Evolutionary conservation across 208 protist species (phyloP), one percentile per base, ranked within the genome.

Genomic region (Acanthamoeba culbertsoni): DNA sequence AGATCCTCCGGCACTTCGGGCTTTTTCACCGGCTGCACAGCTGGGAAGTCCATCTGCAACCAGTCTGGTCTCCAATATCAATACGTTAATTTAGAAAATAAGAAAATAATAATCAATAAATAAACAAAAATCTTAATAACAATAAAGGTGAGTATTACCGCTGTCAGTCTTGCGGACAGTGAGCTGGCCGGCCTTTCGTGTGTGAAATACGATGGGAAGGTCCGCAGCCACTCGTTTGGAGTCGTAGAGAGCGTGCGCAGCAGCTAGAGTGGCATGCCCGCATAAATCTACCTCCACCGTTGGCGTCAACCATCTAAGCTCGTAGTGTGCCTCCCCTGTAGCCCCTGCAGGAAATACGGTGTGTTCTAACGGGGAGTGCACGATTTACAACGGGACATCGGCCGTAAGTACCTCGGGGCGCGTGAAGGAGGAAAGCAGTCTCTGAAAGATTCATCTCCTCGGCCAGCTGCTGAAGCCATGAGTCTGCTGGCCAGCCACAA

Each of bases 271-370:
- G 65, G 96, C 96, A 94, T 98, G 96, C 26, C 96, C 96, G 90
- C 96, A 98, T 37, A 97, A 94, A 16, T 65, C 68, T 88, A 96
- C 91, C 95, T 98, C 97, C 68, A 82, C 86, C 37, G 92, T 71
- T 0, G 96, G 96, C 18, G 96, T 97, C 86, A 98, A 97, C 97
- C 96, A 97, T 75, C 97, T 96, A 4, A 98, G 31, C 48, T n/a
- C 40, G 33, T 45, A 94, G 2, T 4, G 2, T 8, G 5, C 63
- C 33, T 26, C 26, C 6, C 31, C 46, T 16, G 4, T 65, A 12
- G 46, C 10, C 31, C 14, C 57, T 59, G 51, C 14, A 59, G 23
- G 23, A 59, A 14, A 59, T 59, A n/a, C 51, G 23, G 14, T 59
- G 23, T 59, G 14, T 59, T 59, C 23, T 59, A 59, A 59, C 16